A percentile compares a stretch with the other conserved stretches of the same genome.
phyloP scores from a whole-genome alignment of 441 rosid genomes.

The Jatropha multifida region DNA sequence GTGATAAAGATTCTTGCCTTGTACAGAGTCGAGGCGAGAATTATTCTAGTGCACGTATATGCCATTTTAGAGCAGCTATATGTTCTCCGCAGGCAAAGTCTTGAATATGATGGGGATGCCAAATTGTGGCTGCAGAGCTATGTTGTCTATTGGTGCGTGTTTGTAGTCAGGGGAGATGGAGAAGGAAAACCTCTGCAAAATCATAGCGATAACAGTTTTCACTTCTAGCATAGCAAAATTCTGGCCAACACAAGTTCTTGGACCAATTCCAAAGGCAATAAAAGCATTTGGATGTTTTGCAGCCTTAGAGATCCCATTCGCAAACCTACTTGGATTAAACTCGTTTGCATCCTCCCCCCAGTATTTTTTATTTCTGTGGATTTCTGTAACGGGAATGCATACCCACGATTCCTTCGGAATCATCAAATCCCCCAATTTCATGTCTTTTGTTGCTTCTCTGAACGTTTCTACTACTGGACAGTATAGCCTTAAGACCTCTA shows the following conservation, averaged over 20 bases:
- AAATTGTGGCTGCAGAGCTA: constrained; percentile 38
- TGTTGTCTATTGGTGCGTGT: constrained; percentile 37
- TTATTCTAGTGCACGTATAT: too few species aligned
- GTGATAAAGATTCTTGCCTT: too few species aligned
- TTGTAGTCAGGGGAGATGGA: constrained; percentile 39
- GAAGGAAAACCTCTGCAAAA: constrained; percentile 45
- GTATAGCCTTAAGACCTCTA: constrained; percentile 59
- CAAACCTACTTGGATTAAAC: constrained; percentile 52
- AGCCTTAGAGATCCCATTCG: constrained; percentile 41
- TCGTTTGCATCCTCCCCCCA: constrained; percentile 62
- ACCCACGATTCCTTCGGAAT: constrained; percentile 44
- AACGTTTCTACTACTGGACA: constrained; percentile 33
- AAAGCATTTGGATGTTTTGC: constrained; percentile 48
- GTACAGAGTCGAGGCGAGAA: too few species aligned
- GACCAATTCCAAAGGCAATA: constrained; percentile 48
- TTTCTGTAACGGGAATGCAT: constrained; percentile 34
- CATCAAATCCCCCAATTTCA: constrained; percentile 36
- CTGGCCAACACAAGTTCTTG: constrained; percentile 54
- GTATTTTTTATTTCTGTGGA: constrained; percentile 43
- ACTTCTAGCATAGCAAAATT: constrained; percentile 47
- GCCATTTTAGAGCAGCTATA: not conserved
- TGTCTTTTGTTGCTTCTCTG: constrained; percentile 37
- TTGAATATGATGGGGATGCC: constrained; percentile 38
- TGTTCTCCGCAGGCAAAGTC: not conserved
- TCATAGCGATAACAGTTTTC: constrained; percentile 39